phyloP scores from a whole-genome alignment of 2,329 filamentous ascomycete genomes.

The Diaporthe citrichinensis region DNA sequence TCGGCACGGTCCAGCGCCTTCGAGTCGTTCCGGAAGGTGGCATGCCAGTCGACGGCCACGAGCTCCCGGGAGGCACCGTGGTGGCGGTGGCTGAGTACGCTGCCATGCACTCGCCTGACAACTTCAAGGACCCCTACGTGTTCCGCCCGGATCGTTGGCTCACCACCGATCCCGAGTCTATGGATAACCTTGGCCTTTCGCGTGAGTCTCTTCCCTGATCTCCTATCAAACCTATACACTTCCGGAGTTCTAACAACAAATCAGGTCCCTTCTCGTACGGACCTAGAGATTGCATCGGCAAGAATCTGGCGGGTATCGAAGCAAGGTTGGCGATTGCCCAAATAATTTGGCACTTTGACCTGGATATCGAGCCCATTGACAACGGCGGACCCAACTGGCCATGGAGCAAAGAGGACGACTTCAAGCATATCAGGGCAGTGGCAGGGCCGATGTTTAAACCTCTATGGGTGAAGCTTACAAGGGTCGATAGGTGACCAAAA shows the following conservation, averaged over 20 bases:
- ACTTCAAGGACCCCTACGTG: conserved; percentile 10
- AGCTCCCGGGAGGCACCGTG: not conserved
- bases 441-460: conserved; percentile 10
- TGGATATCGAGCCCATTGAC: conserved; percentile 8
- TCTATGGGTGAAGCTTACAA: conserved; percentile 7
- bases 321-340: conserved; percentile 6
- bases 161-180: not conserved
- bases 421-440: conserved; percentile 14
- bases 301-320: not conserved
- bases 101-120: not conserved
- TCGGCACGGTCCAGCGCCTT: conserved; percentile 22
- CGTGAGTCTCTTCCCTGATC: not conserved
- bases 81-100: conserved; percentile 18
- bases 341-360: conserved; percentile 14
- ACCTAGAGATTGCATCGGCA: conserved; percentile 5
- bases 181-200: not conserved
- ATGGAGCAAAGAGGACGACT: conserved; percentile 11
- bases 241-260: not conserved
- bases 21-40: not conserved
- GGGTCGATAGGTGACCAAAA: not conserved
- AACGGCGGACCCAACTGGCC: conserved; percentile 7
- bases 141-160: conserved; percentile 27
- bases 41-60: not conserved
- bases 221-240: no score
- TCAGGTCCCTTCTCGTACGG: conserved; percentile 1